Percentiles rank a stretch among this genome's conserved stretches.
These are phyloP conservation scores for Eucalyptus cladocalyx DNA, from an alignment of 345 rosid species.

Conservation along the genomic window DNA sequence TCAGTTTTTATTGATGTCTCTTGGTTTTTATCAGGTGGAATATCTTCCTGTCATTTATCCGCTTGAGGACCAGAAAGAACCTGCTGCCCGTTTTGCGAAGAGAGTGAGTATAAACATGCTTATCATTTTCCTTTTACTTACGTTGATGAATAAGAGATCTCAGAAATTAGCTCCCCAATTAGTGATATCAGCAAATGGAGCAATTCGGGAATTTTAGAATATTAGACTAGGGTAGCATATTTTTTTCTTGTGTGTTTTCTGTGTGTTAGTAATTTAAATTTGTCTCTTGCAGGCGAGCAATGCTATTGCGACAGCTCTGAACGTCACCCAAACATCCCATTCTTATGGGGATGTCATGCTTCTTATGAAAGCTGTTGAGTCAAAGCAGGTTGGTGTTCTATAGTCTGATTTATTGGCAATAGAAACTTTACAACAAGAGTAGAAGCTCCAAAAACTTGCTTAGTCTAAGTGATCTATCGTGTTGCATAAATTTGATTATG, in stretches of 20 bases:
- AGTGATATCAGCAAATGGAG: not conserved
- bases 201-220: not conserved
- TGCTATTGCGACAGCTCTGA: constrained; percentile 66
- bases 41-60: constrained; percentile 81
- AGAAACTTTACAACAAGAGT: not conserved
- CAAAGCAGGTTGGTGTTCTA: constrained; percentile 34
- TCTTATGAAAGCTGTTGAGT: constrained; percentile 50
- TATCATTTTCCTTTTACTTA: not conserved
- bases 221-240: not conserved
- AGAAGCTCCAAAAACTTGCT: not conserved
- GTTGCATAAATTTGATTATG: not conserved
- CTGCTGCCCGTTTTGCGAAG: constrained; percentile 54
- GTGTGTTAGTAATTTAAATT: not conserved
- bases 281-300: constrained; percentile 48
- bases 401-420: not conserved
- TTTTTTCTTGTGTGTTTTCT: not conserved
- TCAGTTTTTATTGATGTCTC: not conserved
- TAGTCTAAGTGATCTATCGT: not conserved
- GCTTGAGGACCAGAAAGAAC: constrained; percentile 52
- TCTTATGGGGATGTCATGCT: constrained; percentile 89
- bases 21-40: constrained; percentile 48
- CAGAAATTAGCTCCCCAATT: not conserved
- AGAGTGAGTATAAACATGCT: constrained; percentile 35
- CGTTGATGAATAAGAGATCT: not conserved
- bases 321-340: constrained; percentile 80